phyloP scores from a whole-genome alignment of 169 alveolate species.

The Plasmodium fragile region DNA sequence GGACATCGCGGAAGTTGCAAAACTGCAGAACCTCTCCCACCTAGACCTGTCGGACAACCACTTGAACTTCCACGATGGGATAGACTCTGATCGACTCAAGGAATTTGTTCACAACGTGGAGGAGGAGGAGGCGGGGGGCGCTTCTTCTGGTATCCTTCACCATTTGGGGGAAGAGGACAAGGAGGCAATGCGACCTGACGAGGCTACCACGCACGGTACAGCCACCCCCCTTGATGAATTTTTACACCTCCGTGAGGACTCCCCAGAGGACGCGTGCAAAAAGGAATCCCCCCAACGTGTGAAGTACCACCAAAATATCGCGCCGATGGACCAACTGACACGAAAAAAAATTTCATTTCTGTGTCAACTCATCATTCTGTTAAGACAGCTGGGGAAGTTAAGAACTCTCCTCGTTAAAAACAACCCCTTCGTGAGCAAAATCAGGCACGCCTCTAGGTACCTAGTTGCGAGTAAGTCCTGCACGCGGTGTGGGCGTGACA shows the following conservation, averaged over 20 bases:
- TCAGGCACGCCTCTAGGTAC: slow-evolving; percentile 37
- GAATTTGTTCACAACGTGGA: neutral
- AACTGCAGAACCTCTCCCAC: slow-evolving; percentile 38
- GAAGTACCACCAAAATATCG: slow-evolving; percentile 45
- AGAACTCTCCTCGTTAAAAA: slow-evolving; percentile 43
- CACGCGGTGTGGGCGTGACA: neutral
- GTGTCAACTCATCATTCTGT: slow-evolving; percentile 28
- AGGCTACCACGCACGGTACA: neutral
- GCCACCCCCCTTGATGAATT: neutral
- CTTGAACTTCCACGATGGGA: slow-evolving; percentile 4
- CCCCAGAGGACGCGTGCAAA: slow-evolving; percentile 20
- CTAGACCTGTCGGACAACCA: slow-evolving; percentile 35
- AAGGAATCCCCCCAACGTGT: neutral
- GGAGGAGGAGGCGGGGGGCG: no score
- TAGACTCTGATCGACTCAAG: neutral
- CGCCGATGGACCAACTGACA: slow-evolving; percentile 30
- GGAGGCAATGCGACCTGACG: neutral
- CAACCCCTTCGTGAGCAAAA: slow-evolving; percentile 38
- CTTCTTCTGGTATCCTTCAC: neutral
- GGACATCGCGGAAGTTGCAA: slow-evolving; percentile 26
- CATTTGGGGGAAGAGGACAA: neutral
- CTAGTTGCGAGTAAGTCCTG: slow-evolving; percentile 42
- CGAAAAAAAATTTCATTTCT: slow-evolving; percentile 33
- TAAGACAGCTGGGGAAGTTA: slow-evolving; percentile 25
- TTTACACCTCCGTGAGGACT: slow-evolving; percentile 8